Percentiles rank a stretch among this genome's conserved stretches.
phyloP scores from a whole-genome alignment of 805 yeast genomes.

The Starmerella stellata region DNA sequence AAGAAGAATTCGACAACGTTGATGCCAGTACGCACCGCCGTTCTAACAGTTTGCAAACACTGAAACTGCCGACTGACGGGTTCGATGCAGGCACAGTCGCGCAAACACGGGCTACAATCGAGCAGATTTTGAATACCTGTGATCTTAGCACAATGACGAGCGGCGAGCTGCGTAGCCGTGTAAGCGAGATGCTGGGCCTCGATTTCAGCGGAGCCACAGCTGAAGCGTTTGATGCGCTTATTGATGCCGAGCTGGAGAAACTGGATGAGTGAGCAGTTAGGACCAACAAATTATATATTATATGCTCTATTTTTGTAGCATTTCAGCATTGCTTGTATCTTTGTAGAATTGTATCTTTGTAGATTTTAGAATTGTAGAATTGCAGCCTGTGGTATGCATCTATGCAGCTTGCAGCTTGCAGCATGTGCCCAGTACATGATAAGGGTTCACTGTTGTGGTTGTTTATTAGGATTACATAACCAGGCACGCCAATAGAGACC shows the following conservation, averaged over 20 bases:
- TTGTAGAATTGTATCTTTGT: no score
- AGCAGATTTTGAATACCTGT: slow-evolving; percentile 20
- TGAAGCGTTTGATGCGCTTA: slow-evolving; percentile 20
- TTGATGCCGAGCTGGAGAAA: slow-evolving; percentile 26
- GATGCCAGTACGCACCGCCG: background rate
- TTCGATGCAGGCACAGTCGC: slow-evolving; percentile 19
- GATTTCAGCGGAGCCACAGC: slow-evolving; percentile 20
- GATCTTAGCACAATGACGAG: slow-evolving; percentile 25
- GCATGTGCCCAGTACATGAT: no score
- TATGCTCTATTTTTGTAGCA: no score
- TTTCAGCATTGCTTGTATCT: no score
- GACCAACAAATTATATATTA: no score
- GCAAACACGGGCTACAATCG: slow-evolving; percentile 20
- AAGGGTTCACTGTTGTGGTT: no score
- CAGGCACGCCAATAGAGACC: no score
- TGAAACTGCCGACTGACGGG: slow-evolving; percentile 1
- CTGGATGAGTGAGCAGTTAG: slow-evolving; percentile 7
- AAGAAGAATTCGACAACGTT: background rate
- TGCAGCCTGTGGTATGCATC: no score
- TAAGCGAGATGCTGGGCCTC: slow-evolving; percentile 23
- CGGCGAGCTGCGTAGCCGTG: slow-evolving; percentile 22
- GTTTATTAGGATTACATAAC: no score
- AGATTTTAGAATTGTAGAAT: no score
- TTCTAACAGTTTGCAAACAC: background rate
- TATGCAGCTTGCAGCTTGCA: no score